Base-by-base conservation (phyloP, 2,329 filamentous ascomycete genomes). In the Aaosphaeria pasadenensis region DNA sequence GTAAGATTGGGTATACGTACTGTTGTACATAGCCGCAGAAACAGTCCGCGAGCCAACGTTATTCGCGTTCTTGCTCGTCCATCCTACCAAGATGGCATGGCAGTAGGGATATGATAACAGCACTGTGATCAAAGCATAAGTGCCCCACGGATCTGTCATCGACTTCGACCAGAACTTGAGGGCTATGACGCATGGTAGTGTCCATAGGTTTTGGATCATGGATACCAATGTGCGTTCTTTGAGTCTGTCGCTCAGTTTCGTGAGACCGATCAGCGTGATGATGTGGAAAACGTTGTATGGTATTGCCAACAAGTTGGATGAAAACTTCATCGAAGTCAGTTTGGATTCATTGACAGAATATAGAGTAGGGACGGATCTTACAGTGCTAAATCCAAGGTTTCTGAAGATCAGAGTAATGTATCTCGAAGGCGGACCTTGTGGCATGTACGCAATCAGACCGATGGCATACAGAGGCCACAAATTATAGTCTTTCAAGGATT, bases 261-360 rank as follows among this genome's bases (percentile, higher is more conserved):
- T 60, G 1, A 66, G 52, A 4, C 33, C n/a, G 1, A 50, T 51
- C 32, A 82, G 56, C 35, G 83, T 71, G 13, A 74, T 76, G 45
- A 81, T 58, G 49, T 81, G 33, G n/a, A 36, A n/a, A 4, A 36
- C n/a, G n/a, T n/a, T 36, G 33, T 36, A 36, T n/a, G 33, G 33
- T 9, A 36, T 36, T 9, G 33, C 33, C 9, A 36, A n/a, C 9
- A 36, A n/a, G n/a, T 36, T 36, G 2, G 33, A 36, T 36, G 33
- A 9, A 9, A n/a, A 36, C 33, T 36, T 9, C 9, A 9, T 36
- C 7, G 7, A 4, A 9, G 33, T 36, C 33, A 36, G n/a, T 24
- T 24, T 24, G 17, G 17, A 64, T 52, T 79, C 69, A n/a, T 87
- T 86, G 1, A 79, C 77, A 5, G 88, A 74, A 33, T 88, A 62